These are phyloP conservation scores for Nicotiana sylvestris DNA, from an alignment of 257 asterid species.

Conservation along the genomic window DNA sequence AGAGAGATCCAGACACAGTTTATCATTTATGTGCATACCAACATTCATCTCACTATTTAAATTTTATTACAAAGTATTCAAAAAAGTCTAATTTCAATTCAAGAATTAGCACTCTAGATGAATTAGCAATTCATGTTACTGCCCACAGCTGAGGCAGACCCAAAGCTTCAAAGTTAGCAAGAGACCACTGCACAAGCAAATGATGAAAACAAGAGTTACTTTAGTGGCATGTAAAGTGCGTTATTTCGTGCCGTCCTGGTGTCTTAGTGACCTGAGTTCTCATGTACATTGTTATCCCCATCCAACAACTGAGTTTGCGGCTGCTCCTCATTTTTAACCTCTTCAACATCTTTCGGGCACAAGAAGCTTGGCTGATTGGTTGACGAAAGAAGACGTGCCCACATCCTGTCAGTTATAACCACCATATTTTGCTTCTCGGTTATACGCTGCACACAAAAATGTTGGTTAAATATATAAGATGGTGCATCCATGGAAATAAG, in stretches of 20 bases:
- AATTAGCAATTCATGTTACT: not conserved
- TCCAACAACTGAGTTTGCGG: constrained; percentile 37
- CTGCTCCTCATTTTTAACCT: constrained; percentile 23
- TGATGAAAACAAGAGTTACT: not conserved
- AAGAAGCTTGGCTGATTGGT: constrained; percentile 72
- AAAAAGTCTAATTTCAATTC: not conserved
- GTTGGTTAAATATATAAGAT: not conserved
- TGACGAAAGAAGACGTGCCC: constrained; percentile 74
- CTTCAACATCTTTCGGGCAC: constrained; percentile 27
- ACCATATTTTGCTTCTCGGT: constrained; percentile 55
- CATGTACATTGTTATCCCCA: constrained; percentile 26
- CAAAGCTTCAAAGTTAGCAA: not conserved
- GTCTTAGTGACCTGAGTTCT: constrained; percentile 24
- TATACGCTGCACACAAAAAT: constrained; percentile 45
- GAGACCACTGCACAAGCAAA: not conserved
- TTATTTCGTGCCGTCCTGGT: constrained; percentile 13
- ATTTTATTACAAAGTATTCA: not conserved
- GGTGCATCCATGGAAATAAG: not conserved
- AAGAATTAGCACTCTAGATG: not conserved
- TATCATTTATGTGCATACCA: not conserved
- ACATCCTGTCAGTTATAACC: constrained; percentile 70
- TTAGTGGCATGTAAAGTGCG: not conserved
- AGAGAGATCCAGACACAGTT: not conserved
- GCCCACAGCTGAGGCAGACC: not conserved
- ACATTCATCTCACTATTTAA: not conserved